Conservation (phyloP, 202 grass and related monocot species). For the Panicum virgatum region DNA sequence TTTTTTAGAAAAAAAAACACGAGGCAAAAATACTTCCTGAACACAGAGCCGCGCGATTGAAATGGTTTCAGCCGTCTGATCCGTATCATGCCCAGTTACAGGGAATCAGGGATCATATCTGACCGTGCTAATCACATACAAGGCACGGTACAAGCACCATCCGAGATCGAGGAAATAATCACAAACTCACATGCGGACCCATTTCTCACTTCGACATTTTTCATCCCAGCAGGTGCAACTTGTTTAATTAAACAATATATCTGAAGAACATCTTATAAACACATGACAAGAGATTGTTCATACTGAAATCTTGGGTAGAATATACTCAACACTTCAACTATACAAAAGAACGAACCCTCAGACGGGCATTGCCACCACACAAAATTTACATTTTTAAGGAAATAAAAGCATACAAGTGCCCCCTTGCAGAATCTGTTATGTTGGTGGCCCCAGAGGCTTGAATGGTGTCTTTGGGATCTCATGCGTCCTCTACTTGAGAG, state of each 20-base stretch:
- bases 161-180: background rate
- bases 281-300: background rate
- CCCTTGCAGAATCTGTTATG: slow-evolving; percentile 10
- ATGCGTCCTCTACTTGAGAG: slow-evolving; percentile 61
- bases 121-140: too few species aligned
- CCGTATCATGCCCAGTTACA: too few species aligned
- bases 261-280: slow-evolving; percentile 20
- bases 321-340: background rate
- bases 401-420: slow-evolving; percentile 28
- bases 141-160: background rate
- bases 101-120: too few species aligned
- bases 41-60: background rate
- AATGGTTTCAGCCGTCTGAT: background rate
- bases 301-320: slow-evolving; percentile 18
- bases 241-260: slow-evolving; percentile 15
- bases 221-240: background rate
- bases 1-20: too few species aligned
- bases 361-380: background rate
- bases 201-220: background rate
- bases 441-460: background rate
- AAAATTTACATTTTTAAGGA: slow-evolving; percentile 29
- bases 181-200: background rate
- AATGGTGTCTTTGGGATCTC: background rate
- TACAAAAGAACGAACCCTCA: slow-evolving; percentile 27
- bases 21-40: too few species aligned